Percentiles rank a stretch among this genome's conserved stretches.
Evolutionary conservation across 371 early-diverging fungal species (phyloP).

Genomic region (Syncephalastrum monosporum): DNA sequence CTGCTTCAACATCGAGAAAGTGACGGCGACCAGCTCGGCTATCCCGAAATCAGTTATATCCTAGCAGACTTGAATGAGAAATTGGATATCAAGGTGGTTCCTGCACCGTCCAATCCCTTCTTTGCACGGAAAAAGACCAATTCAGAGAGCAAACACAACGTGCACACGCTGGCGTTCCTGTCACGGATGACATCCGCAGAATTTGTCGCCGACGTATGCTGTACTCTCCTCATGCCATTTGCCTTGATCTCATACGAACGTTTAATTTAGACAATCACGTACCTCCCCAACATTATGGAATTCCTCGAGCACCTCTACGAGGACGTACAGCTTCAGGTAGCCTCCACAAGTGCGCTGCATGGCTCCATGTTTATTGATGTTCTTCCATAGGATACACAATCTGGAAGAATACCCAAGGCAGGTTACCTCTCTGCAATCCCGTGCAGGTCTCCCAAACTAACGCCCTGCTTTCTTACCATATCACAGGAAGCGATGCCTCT

Average conservation of each 20-base stretch:
- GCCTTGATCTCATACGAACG: too few species aligned
- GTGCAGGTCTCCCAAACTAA: too few species aligned
- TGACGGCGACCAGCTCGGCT: too few species aligned
- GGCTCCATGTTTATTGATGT: neutral
- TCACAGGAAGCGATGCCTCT: conserved; percentile 26
- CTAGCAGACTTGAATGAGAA: conserved; percentile 55
- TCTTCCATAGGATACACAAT: conserved; percentile 25
- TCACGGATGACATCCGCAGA: conserved; percentile 32
- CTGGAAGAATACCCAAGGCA: conserved; percentile 24
- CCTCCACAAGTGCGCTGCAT: too few species aligned
- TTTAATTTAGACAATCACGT: conserved; percentile 20
- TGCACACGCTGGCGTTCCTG: conserved; percentile 27
- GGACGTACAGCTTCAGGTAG: conserved; percentile 29
- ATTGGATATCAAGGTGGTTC: conserved; percentile 48
- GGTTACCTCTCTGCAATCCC: neutral
- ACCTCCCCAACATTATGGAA: conserved; percentile 36
- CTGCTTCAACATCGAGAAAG: too few species aligned
- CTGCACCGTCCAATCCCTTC: conserved; percentile 20
- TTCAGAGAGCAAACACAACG: conserved; percentile 12
- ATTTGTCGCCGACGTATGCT: conserved; percentile 20
- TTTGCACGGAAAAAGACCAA: conserved; percentile 42
- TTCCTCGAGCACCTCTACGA: conserved; percentile 32
- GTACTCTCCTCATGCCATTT: too few species aligned
- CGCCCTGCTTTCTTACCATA: too few species aligned
- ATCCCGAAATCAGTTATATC: conserved; percentile 42